These are phyloP conservation scores for Cercospora brassicicola DNA, from an alignment of 2,329 filamentous ascomycete genomes.

Conservation along the genomic window DNA sequence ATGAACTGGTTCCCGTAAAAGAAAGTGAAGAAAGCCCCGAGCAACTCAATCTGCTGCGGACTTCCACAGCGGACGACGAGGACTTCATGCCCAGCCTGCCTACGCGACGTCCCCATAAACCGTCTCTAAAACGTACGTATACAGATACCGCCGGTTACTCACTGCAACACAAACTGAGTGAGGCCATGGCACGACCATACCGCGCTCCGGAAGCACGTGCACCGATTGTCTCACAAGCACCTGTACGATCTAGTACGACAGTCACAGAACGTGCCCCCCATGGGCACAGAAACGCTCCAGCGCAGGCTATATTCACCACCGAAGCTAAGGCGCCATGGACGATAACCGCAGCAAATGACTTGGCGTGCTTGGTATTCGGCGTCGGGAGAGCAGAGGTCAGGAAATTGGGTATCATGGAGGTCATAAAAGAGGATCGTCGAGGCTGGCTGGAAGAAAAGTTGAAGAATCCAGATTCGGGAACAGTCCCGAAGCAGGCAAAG, in stretches of 20 bases:
- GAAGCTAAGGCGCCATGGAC: conserved; percentile 88
- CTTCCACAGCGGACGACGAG: conserved; percentile 21
- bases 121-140: conserved; percentile 73
- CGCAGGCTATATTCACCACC: conserved; percentile 98
- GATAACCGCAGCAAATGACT: conserved; percentile 91
- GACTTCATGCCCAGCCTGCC: conserved; percentile 32
- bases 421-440: conserved; percentile 84
- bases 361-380: conserved; percentile 97
- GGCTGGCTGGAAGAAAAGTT: conserved; percentile 89
- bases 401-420: conserved; percentile 91
- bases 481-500: conserved; percentile 26
- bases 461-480: conserved; percentile 57
- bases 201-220: conserved; percentile 55
- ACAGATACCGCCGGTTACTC: conserved; percentile 77
- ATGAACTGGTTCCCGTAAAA: conserved; percentile 10
- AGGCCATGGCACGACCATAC: conserved; percentile 82
- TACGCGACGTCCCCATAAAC: conserved; percentile 47
- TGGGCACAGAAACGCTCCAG: conserved; percentile 86
- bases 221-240: conserved; percentile 39
- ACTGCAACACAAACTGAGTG: conserved; percentile 78
- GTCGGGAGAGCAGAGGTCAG: conserved; percentile 94
- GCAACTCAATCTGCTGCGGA: conserved; percentile 16
- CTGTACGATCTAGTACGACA: conserved; percentile 37
- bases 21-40: conserved; percentile 17
- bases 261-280: conserved; percentile 57